Evolutionary conservation across 768 basidiomycete genomes (phyloP), one percentile per base, ranked within the genome.

Genomic region (Sporobolomyces pararoseus): DNA sequence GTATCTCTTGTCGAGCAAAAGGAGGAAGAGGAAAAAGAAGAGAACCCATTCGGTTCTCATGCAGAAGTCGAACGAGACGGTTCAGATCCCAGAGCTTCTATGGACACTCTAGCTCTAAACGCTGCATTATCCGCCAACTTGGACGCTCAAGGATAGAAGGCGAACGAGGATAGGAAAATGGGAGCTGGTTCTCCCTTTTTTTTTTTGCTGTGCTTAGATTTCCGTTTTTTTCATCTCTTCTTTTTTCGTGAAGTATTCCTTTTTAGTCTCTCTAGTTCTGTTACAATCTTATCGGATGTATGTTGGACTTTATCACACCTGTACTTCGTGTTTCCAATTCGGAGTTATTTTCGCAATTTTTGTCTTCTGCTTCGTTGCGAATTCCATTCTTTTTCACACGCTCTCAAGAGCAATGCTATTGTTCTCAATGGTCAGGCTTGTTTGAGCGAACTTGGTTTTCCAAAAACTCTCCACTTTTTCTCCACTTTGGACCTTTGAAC

Each of bases 21-120:
- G 2, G 46, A 12, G 4, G n/a, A 25, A 34, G 46, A 49, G 6
- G 46, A 61, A 23, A 27, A 60, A 14, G 42, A 27, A 14, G 58
- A 46, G 46, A 7, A 61, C 19, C 64, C 69, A 10, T 63, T 61
- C 14, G 59, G 52, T 13, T 1, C 58, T 12, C 59, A 61, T 31
- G 59, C 63, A 13, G 63, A 32, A 10, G 47, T 53, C 0, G 59
- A n/a, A n/a, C n/a, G n/a, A n/a, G n/a, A 37, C 12, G 57, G 59
- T n/a, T 35, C 64, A 16, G 67, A 69, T 52, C 64, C 67, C 10
- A 59, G 71, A 29, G 71, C 67, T 0, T 69, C 67, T 29, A 39
- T 63, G 47, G 71, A 69, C 19, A 66, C 71, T 27, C 44, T 73
- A 37, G 71, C 71, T 19, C 46, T 68, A 19, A 55, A 47, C 12